Conservation (phyloP, 495 filamentous ascomycete genomes). For the Aspergillus egyptiacus region DNA sequence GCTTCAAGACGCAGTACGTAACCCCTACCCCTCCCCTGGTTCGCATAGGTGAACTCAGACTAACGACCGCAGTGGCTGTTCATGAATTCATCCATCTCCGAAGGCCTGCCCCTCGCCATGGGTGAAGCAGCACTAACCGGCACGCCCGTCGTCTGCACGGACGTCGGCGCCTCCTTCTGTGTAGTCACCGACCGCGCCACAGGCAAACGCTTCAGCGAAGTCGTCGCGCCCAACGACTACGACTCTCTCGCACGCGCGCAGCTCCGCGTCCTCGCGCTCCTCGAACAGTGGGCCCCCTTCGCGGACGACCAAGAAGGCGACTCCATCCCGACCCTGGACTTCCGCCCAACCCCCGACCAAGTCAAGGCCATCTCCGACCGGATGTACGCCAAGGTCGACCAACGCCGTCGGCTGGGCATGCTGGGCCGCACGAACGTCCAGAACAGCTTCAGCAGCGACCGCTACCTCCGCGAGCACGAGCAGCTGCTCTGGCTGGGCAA, state of each 20-base stretch:
- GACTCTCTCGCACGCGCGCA: constrained; percentile 51
- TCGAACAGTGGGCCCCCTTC: constrained; percentile 51
- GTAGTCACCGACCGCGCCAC: constrained; percentile 53
- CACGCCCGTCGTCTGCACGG: constrained; percentile 56
- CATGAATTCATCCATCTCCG: constrained; percentile 59
- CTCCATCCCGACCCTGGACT: constrained; percentile 35
- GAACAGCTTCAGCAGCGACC: constrained; percentile 50
- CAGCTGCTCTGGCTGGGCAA: constrained; percentile 62
- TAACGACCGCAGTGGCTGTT: constrained; percentile 46
- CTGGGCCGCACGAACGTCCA: constrained; percentile 50
- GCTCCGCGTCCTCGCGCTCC: constrained; percentile 51
- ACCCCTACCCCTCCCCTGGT: not conserved
- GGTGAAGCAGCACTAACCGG: constrained; percentile 60
- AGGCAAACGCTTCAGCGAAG: constrained; percentile 50
- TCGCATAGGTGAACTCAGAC: not conserved
- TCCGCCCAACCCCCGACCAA: constrained; percentile 42
- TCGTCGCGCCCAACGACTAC: constrained; percentile 57
- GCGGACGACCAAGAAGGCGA: constrained; percentile 36
- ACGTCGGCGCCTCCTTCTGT: constrained; percentile 57
- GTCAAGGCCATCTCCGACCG: constrained; percentile 46
- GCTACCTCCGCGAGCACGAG: constrained; percentile 60
- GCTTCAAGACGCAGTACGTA: constrained; percentile 14
- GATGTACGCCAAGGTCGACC: constrained; percentile 55
- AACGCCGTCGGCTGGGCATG: constrained; percentile 54
- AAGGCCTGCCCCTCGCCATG: constrained; percentile 56